Base-by-base conservation (phyloP, 306 rosid genomes). In the Vigna reflexopilosa region DNA sequence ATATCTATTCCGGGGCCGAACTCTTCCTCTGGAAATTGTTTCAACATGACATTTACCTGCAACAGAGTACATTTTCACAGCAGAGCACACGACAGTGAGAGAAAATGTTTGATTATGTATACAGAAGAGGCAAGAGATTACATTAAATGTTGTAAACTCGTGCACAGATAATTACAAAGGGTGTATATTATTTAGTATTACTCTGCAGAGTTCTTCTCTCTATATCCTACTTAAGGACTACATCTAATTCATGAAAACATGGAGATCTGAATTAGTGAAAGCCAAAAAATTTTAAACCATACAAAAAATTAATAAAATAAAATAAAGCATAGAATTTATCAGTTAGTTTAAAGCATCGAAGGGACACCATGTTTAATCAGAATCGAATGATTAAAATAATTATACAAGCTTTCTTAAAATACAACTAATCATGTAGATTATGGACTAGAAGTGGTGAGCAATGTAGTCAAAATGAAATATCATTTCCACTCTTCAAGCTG, bases 1-100 rank as follows among this genome's bases (percentile, higher is more conserved):
- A 96, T 76, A 72, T 77, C 75, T 57, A 96, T 93, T 67, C 67
- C 67, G 22, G 96, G 96, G 71, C 99, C 99, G 81, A 87, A 93
- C 77, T 86, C 95, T 38, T 91, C 98, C 90, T 81, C 87, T n/a
- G 94, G 87, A 24, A 87, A 82, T 51, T 89, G 88, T 81, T 89
- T 77, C 68, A 91, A 84, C 99, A 96, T 93, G 81, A 86, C 72
- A 84, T 93, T 86, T 77, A 96, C 85, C 99, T 96, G 86, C 76
- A 83, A 28, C 17, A 76, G 75, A 61, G 48, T 58, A 36, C 50
- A 61, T 76, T 83, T 80, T 76, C 59, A 68, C 32, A 40, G 81
- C 72, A 68, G 45, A 30, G 83, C 77, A 67, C 34, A 69, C 32
- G 72, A 61, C 14, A 70, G 22, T 42, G 55, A 42, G 11, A 55